Conservation (phyloP, 106 monocot species). For the Dioscorea alata region DNA sequence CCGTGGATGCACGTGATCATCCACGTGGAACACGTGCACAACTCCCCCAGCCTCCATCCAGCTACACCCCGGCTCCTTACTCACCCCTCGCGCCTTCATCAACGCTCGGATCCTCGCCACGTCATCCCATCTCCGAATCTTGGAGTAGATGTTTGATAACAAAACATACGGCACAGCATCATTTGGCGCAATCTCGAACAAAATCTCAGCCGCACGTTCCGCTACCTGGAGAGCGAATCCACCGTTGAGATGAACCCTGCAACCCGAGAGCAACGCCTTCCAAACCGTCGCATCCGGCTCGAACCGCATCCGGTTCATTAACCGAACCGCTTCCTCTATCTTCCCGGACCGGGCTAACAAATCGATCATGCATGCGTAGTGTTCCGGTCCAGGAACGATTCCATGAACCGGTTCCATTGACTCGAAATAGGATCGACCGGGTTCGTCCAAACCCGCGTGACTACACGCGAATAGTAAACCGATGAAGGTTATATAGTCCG, state of each 20-base stretch:
- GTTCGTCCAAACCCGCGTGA: conserved; percentile 48
- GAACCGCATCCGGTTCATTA: conserved; percentile 14
- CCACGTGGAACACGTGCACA: conserved; percentile 47
- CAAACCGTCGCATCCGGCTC: conserved; percentile 37
- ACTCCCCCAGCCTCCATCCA: conserved; percentile 38
- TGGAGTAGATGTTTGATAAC: conserved; percentile 47
- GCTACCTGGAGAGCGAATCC: conserved; percentile 5
- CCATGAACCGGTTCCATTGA: conserved; percentile 40
- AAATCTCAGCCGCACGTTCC: conserved; percentile 38
- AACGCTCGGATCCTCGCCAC: conserved; percentile 32
- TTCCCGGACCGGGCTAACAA: conserved; percentile 42
- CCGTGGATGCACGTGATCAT: conserved; percentile 33
- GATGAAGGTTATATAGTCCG: conserved; percentile 63
- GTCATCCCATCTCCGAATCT: conserved; percentile 34
- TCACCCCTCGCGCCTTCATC: conserved; percentile 35
- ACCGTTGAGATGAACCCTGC: conserved; percentile 35
- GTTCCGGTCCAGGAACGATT: conserved; percentile 49
- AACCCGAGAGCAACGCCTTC: conserved; percentile 49
- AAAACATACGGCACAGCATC: conserved; percentile 46
- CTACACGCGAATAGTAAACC: conserved; percentile 61
- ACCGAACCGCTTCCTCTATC: conserved; percentile 22
- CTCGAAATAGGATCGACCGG: conserved; percentile 28
- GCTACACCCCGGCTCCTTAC: conserved; percentile 59
- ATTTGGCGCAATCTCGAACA: conserved; percentile 29
- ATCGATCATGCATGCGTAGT: conserved; percentile 58